Percentiles rank a stretch among this genome's conserved stretches.
Conservation (phyloP, 2,329 filamentous ascomycete species). For the Penicillium palitans region DNA sequence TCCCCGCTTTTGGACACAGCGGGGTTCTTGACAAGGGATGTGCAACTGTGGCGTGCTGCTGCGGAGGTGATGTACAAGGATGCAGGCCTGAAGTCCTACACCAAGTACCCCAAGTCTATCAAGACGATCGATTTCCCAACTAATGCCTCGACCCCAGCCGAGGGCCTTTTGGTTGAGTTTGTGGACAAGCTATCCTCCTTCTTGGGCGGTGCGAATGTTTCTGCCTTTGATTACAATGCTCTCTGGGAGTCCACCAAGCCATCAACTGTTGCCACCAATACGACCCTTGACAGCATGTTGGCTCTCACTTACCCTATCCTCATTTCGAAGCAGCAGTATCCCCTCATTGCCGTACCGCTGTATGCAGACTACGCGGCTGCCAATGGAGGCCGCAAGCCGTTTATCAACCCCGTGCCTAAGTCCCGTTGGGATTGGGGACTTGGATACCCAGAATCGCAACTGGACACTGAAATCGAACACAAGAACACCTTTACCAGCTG, state of each 20-base stretch:
- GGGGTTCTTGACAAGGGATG: slow-evolving; percentile 41
- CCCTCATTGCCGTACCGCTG: background rate
- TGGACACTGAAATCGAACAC: background rate
- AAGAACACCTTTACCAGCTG: background rate
- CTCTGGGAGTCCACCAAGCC: background rate
- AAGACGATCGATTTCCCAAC: background rate
- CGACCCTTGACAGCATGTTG: background rate
- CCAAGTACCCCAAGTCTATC: slow-evolving; percentile 30
- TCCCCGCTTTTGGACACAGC: slow-evolving; percentile 47
- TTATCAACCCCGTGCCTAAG: background rate
- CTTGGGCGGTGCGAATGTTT: background rate
- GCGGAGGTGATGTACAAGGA: slow-evolving; percentile 47
- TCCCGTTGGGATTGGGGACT: slow-evolving; percentile 1
- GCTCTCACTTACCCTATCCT: background rate
- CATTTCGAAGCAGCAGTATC: background rate
- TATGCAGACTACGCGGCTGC: background rate
- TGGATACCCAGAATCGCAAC: background rate
- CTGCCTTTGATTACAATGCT: background rate
- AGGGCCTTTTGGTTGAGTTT: background rate
- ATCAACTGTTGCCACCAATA: background rate
- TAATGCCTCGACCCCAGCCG: background rate
- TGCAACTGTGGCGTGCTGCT: slow-evolving; percentile 34
- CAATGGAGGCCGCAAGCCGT: background rate
- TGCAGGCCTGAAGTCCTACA: slow-evolving; percentile 36
- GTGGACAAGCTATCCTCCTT: background rate